Conservation (phyloP, 2,329 filamentous ascomycete genomes). For the Diplodia mutila region DNA sequence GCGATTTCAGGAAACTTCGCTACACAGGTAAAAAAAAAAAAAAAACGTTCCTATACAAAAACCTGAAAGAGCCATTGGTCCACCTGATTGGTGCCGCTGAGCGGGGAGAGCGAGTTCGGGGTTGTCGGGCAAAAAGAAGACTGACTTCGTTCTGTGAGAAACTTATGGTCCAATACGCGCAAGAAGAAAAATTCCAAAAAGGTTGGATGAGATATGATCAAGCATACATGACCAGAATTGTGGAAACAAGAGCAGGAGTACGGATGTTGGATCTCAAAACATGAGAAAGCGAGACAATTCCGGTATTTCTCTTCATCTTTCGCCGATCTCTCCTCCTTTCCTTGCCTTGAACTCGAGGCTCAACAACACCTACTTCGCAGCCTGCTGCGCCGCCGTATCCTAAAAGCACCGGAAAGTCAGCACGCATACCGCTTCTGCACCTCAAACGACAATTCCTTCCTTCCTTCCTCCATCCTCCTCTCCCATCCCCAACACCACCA, state of each 20-base stretch:
- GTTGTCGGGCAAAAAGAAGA: not conserved
- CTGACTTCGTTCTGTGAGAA: no score
- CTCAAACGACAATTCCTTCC: no score
- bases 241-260: no score
- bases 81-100: not conserved
- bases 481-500: no score
- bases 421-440: no score
- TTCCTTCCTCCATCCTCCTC: not conserved
- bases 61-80: not conserved
- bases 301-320: not conserved
- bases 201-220: no score
- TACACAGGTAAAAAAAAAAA: no score
- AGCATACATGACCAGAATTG: no score
- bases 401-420: not conserved
- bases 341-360: not conserved
- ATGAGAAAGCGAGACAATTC: not conserved
- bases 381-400: constrained; percentile 18
- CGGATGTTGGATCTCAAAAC: not conserved
- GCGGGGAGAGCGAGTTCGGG: not conserved
- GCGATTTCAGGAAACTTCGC: no score
- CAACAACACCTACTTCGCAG: constrained; percentile 5
- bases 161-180: no score
- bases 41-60: not conserved
- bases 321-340: not conserved
- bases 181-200: not conserved